Evolutionary conservation across 2,329 filamentous ascomycete genomes (phyloP).

Genomic region (Fusarium sp.): DNA sequence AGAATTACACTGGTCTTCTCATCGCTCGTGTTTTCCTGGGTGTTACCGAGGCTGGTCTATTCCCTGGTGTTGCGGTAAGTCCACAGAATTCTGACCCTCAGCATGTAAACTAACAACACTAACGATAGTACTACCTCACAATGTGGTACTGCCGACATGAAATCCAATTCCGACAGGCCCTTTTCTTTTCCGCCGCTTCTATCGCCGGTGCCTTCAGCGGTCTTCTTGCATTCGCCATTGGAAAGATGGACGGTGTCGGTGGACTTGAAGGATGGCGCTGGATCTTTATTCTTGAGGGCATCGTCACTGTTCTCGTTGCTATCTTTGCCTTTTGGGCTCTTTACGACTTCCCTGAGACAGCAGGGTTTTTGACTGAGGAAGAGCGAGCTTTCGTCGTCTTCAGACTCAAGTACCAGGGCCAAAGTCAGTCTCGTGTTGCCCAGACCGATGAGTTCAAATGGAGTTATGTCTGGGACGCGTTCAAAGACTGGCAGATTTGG

Average conservation of each 20-base stretch:
- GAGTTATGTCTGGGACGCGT: constrained; percentile 77
- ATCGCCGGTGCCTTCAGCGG: constrained; percentile 83
- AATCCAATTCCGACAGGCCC: constrained; percentile 68
- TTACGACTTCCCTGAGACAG: constrained; percentile 84
- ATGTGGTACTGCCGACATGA: constrained; percentile 71
- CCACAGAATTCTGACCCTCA: not conserved
- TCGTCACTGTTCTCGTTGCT: constrained; percentile 76
- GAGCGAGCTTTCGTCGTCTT: constrained; percentile 78
- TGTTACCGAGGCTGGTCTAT: constrained; percentile 74
- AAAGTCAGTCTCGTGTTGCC: constrained; percentile 56
- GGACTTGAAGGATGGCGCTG: constrained; percentile 71
- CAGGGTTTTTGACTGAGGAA: constrained; percentile 76
- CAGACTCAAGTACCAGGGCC: constrained; percentile 74
- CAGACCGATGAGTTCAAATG: constrained; percentile 81
- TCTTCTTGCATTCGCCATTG: constrained; percentile 76
- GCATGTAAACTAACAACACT: not conserved
- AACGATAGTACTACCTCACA: constrained; percentile 62
- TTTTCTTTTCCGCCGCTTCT: constrained; percentile 87
- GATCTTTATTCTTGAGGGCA: constrained; percentile 78
- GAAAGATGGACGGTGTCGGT: constrained; percentile 74
- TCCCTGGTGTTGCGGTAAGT: constrained; percentile 69
- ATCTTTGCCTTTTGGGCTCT: constrained; percentile 76
- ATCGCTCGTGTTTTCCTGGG: constrained; percentile 69
- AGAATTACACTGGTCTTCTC: constrained; percentile 61
- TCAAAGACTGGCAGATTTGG: constrained; percentile 85